Evolutionary conservation across 345 rosid genomes (phyloP), one percentile per base, ranked within the genome.

Genomic region (Erucastrum elatum): DNA sequence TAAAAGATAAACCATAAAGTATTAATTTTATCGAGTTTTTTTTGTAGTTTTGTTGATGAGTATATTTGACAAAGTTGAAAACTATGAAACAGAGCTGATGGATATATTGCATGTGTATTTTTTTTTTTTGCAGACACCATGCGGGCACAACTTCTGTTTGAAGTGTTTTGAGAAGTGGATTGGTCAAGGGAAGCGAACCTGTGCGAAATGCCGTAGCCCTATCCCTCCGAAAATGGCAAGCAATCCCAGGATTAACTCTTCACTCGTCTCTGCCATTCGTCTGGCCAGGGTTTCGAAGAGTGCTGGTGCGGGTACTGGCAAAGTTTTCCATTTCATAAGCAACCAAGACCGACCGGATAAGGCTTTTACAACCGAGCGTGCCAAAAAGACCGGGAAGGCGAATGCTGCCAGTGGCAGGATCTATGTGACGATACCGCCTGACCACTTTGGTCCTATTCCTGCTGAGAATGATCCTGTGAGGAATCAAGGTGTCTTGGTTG

Each of bases 361-460:
- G 68, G 97, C 98, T 3, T 94, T 30, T 70, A 88, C 90, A n/a
- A 88, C 97, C 0, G 96, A 91, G 46, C 82, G 94, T 1, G 98
- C 97, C 2, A 83, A 87, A 72, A 90, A 66, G 70, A 13, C 88
- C 0, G 98, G 97, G 1, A 91, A 90, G 78, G 89, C 98, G 9
- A 91, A 93, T 87, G 98, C 98, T 64, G 77, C 86, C 2, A 84
- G 97, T 76, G 98, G 97, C 8, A 91, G 76, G 87, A 86, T 88
- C 11, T 89, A 84, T 64, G 89, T 91, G 17, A 91, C 95, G 0
- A 72, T 84, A 4, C 83, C 98, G 1, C 83, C 87, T 3, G 95
- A 93, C 69, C 93, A 90, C 55, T 91, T 94, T 66, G 97, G 98
- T 17, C 97, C 97, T 0, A 94, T 94, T 4, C 83, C 79, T 4